These are phyloP conservation scores for Fragaria iinumae DNA, from an alignment of 306 rosid genomes.

Conservation along the genomic window DNA sequence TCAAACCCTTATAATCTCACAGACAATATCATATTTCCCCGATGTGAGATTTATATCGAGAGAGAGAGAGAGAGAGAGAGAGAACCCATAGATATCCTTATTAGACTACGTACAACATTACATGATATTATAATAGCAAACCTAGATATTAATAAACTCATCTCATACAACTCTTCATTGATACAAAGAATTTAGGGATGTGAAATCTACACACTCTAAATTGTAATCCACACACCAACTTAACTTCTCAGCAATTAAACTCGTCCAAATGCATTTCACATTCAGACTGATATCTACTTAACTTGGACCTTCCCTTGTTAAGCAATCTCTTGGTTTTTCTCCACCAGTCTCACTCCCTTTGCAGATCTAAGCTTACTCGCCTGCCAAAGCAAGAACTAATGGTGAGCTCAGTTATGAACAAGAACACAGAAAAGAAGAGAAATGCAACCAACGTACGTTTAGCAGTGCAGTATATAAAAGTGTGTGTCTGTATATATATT, in stretches of 20 bases:
- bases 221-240: no score
- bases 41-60: no score
- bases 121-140: no score
- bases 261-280: not conserved
- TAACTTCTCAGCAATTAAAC: not conserved
- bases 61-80: no score
- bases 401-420: not conserved
- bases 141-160: no score
- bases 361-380: slow-evolving; percentile 85
- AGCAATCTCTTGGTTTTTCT: slow-evolving; percentile 62
- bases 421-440: not conserved
- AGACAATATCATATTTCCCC: rapidly evolving
- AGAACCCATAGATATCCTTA: no score
- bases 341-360: slow-evolving; percentile 84
- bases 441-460: not conserved
- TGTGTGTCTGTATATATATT: not conserved
- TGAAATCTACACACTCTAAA: no score
- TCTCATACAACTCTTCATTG: not conserved
- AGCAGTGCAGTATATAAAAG: not conserved
- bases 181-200: no score
- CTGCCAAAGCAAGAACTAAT: slow-evolving; percentile 33
- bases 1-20: no score
- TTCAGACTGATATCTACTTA: not conserved
- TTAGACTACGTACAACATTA: no score
- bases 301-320: slow-evolving; percentile 5